These are phyloP conservation scores for Sporothrix pseudoabietina DNA, from an alignment of 2,329 filamentous ascomycete species.

Conservation along the genomic window DNA sequence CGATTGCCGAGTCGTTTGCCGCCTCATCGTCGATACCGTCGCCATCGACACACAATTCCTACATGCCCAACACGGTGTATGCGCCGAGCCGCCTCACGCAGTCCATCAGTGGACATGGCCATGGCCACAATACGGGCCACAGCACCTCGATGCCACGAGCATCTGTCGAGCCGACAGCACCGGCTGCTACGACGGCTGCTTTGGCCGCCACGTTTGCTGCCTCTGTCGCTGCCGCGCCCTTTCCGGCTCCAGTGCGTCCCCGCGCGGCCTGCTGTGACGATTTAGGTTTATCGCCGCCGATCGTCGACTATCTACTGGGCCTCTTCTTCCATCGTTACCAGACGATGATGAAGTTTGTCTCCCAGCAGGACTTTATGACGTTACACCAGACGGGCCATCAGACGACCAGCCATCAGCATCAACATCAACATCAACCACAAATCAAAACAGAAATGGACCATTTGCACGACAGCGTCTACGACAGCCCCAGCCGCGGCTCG, in stretches of 20 bases:
- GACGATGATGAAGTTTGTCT: conserved; percentile 31
- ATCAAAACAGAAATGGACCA: not conserved
- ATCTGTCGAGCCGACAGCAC: not conserved
- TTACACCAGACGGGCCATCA: conserved; percentile 3
- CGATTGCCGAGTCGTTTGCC: conserved; percentile 22
- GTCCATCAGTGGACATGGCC: not conserved
- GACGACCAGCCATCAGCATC: not conserved
- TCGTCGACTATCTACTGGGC: conserved; percentile 28
- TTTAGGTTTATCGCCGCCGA: conserved; percentile 18
- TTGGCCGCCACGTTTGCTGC: not conserved
- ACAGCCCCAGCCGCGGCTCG: not conserved
- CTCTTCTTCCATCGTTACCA: conserved; percentile 31
- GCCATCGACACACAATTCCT: conserved; percentile 8
- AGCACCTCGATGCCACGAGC: conserved; percentile 11
- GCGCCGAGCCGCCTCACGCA: not conserved
- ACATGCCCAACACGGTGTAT: not conserved
- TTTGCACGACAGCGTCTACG: not conserved
- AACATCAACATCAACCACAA: not conserved
- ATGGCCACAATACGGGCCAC: conserved; percentile 1
- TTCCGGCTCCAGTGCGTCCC: not conserved
- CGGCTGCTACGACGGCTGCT: not conserved
- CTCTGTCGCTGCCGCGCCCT: not conserved
- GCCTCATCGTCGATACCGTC: conserved; percentile 24
- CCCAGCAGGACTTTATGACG: conserved; percentile 23
- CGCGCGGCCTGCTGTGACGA: conserved; percentile 13